phyloP scores from a whole-genome alignment of 2,329 filamentous ascomycete genomes.

The Hypoxylon sp. region DNA sequence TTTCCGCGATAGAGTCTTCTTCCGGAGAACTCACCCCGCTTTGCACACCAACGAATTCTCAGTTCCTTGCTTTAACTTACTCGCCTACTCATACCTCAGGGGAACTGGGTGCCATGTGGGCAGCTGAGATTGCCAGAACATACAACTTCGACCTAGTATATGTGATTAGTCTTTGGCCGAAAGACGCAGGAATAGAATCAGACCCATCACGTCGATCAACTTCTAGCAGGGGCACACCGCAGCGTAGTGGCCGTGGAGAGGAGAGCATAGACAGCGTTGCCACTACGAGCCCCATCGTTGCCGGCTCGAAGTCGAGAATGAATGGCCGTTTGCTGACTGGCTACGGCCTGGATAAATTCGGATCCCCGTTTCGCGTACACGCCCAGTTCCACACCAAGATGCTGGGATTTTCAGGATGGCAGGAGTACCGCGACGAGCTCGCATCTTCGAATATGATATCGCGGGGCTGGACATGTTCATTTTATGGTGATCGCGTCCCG shows the following conservation, averaged over 20 bases:
- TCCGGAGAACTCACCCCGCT: conserved; percentile 42
- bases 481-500: conserved; percentile 53
- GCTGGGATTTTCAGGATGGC: conserved; percentile 59
- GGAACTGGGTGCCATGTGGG: conserved; percentile 60
- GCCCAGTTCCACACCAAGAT: conserved; percentile 59
- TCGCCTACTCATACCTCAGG: conserved; percentile 55
- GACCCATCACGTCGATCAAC: conserved; percentile 31
- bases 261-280: not conserved
- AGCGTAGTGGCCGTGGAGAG: not conserved
- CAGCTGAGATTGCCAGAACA: conserved; percentile 61
- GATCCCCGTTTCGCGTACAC: conserved; percentile 61
- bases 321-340: conserved; percentile 63
- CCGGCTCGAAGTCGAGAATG: conserved; percentile 41
- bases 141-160: conserved; percentile 68
- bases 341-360: conserved; percentile 60
- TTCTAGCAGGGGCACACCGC: not conserved
- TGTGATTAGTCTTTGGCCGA: conserved; percentile 66
- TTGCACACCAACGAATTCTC: conserved; percentile 40
- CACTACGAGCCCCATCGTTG: conserved; percentile 1
- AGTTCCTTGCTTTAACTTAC: conserved; percentile 55
- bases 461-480: conserved; percentile 61
- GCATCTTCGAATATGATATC: conserved; percentile 55
- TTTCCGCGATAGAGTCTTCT: conserved; percentile 19
- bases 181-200: conserved; percentile 24
- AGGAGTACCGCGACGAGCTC: conserved; percentile 58